phyloP scores from a whole-genome alignment of 768 basidiomycete genomes.

The Nidularia sp. region DNA sequence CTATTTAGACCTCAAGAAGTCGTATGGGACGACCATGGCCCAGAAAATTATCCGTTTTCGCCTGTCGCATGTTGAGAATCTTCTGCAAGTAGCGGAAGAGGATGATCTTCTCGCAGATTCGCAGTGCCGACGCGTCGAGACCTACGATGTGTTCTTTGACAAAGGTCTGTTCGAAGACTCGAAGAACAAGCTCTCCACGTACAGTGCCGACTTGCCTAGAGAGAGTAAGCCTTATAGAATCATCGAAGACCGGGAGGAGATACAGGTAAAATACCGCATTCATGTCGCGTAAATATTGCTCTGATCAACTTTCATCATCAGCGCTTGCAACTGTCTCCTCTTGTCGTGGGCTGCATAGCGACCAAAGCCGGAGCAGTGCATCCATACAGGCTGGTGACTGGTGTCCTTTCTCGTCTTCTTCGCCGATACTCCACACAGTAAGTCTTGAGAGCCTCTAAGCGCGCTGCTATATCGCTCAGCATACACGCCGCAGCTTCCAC shows the following conservation, averaged over 20 bases:
- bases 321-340: conserved; percentile 44
- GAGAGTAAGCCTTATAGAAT: conserved; percentile 34
- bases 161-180: conserved; percentile 34
- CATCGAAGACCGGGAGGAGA: conserved; percentile 18
- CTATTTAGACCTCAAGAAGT: conserved; percentile 41
- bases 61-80: conserved; percentile 47
- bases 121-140: conserved; percentile 55
- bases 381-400: conserved; percentile 67
- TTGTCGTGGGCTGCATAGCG: conserved; percentile 45
- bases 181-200: conserved; percentile 38
- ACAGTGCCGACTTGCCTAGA: conserved; percentile 45
- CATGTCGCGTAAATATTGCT: background rate
- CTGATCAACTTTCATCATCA: conserved; percentile 13
- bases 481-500: conserved; percentile 38
- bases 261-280: conserved; percentile 19
- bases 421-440: conserved; percentile 26
- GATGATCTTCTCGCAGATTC: conserved; percentile 48
- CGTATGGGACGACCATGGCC: conserved; percentile 42
- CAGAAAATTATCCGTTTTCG: conserved; percentile 58
- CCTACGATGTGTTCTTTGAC: conserved; percentile 53
- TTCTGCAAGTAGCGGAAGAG: conserved; percentile 46
- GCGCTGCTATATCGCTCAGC: background rate
- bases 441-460: background rate
- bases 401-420: conserved; percentile 50
- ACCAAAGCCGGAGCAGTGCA: conserved; percentile 61